A percentile compares a stretch with the other conserved stretches of the same genome.
Conservation (phyloP, 2,329 filamentous ascomycete species). For the Colletotrichum viniferum region DNA sequence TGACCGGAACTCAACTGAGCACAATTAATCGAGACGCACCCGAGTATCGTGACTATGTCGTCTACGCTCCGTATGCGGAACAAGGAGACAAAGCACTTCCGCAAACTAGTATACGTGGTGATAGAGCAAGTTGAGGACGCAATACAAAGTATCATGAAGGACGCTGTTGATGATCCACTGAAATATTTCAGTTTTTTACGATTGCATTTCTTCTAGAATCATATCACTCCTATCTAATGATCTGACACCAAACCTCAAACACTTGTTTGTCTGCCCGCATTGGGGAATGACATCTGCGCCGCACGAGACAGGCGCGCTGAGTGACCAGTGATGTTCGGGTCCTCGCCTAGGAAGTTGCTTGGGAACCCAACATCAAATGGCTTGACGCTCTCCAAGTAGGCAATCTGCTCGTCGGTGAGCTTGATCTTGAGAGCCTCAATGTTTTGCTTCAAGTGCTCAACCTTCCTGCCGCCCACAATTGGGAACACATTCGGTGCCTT, state of each 20-base stretch:
- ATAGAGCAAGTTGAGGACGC: fast-evolving
- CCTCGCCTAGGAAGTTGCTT: slow-evolving; percentile 40
- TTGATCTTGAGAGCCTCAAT: slow-evolving; percentile 57
- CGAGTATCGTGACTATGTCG: background rate
- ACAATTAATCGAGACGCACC: background rate
- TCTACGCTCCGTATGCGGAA: background rate
- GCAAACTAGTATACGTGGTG: background rate
- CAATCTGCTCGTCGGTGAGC: slow-evolving; percentile 56
- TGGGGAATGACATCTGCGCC: slow-evolving; percentile 14
- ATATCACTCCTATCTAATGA: fast-evolving
- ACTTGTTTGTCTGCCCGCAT: background rate
- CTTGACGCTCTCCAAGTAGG: slow-evolving; percentile 56
- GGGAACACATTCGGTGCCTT: slow-evolving; percentile 60
- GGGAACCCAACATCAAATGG: slow-evolving; percentile 64
- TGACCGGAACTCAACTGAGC: background rate
- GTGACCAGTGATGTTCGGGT: slow-evolving; percentile 23
- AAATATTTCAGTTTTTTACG: background rate
- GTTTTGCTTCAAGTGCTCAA: slow-evolving; percentile 59
- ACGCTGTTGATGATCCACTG: background rate
- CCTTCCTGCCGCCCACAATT: slow-evolving; percentile 55
- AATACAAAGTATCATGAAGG: background rate
- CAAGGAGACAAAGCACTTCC: background rate
- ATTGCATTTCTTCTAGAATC: background rate
- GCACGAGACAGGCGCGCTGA: background rate
- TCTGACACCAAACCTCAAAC: fast-evolving